Evolutionary conservation across 148 eudicot genomes (phyloP), one percentile per base, ranked within the genome.

Genomic region (Chenopodium quinoa): DNA sequence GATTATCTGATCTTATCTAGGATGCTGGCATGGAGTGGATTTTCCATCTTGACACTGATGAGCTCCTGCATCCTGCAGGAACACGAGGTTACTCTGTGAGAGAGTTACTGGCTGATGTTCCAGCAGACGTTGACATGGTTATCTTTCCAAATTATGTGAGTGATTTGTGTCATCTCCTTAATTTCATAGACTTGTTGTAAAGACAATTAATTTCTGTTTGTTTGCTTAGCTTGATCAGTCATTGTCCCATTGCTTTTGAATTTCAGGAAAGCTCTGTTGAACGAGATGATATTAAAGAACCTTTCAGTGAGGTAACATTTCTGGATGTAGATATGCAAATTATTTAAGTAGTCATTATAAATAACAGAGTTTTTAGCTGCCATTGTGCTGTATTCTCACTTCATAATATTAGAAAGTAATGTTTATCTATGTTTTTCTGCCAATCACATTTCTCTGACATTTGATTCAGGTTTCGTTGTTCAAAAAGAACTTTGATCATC

Each of bases 1-100:
- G 4, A 62, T 62, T 22, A 58, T 60, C 29, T 71, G 27, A 73
- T 81, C 77, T 19, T n/a, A 11, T 23, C 7, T 75, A 93, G 94
- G 90, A 92, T 75, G 86, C 91, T 64, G 89, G 92, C 76, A 88
- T 92, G 94, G 94, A 92, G 32, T 94, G 94, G 96, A 94, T 94
- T 62, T 86, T 94, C 87, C 98, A 94, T 86, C 90, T 92, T 4
- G 98, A 94, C 89, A 94, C 96, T 25, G 98, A 94, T 76, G 96
- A 94, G 88, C 90, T 94, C 73, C 73, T 92, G 76, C 93, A 94
- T 86, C 98, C 96, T 78, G 94, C 88, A 14, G 98, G 96, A 22
- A 85, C 91, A 69, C 82, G 73, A 78, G 89, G 88, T 67, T 92
- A 94, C 83, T 92, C 96, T 69, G 75, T 91, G 66, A 83, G 85